Evolutionary conservation across 2,329 filamentous ascomycete genomes (phyloP).

Genomic region (Tolypocladium ophioglossoides): DNA sequence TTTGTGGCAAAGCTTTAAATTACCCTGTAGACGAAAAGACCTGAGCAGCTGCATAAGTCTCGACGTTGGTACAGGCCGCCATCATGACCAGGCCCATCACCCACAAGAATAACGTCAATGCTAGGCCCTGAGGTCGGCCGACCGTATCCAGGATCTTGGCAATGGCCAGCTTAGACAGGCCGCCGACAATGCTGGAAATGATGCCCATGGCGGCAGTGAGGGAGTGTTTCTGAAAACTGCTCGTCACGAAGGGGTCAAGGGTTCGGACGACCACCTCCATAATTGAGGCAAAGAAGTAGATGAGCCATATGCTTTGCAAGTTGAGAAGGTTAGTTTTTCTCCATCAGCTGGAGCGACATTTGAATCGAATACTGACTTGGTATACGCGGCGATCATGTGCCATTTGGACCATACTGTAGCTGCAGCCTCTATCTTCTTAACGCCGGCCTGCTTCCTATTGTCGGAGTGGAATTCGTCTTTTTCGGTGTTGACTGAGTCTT

Average conservation of each 20-base stretch:
- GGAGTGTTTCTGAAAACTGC: constrained; percentile 34
- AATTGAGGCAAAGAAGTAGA: constrained; percentile 27
- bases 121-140: constrained; percentile 48
- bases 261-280: constrained; percentile 25
- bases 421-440: constrained; percentile 34
- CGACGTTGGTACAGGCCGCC: constrained; percentile 37
- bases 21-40: constrained; percentile 47
- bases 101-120: constrained; percentile 36
- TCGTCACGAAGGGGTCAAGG: constrained; percentile 31
- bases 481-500: neutral
- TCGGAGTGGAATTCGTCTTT: constrained; percentile 3
- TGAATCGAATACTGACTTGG: constrained; percentile 21
- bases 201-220: constrained; percentile 38
- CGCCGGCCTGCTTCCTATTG: constrained; percentile 29
- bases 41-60: constrained; percentile 39
- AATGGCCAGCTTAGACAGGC: constrained; percentile 47
- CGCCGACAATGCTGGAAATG: constrained; percentile 37
- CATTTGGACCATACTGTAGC: constrained; percentile 26
- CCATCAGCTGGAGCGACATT: neutral
- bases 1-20: no score
- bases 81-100: constrained; percentile 45
- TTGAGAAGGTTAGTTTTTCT: neutral
- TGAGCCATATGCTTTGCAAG: constrained; percentile 25
- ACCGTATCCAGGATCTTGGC: constrained; percentile 54
- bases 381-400: constrained; percentile 29